phyloP scores from a whole-genome alignment of 225 moss, liverwort and hornwort species.

The Asterella californica region DNA sequence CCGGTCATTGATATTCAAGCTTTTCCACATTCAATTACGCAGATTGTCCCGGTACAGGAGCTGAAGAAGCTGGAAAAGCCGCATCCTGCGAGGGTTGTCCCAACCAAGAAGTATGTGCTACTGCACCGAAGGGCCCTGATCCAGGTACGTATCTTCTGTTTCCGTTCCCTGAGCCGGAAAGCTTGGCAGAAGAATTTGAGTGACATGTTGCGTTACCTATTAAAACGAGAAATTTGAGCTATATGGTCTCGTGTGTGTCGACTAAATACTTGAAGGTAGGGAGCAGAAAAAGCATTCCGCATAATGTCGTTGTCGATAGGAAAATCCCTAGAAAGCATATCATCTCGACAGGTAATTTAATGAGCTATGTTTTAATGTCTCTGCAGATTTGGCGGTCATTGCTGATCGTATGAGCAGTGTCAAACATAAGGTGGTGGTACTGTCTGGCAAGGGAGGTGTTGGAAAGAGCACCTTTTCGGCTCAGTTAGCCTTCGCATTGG shows the following conservation, averaged over 20 bases:
- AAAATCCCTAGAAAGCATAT: no score
- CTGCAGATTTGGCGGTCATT: conserved; percentile 71
- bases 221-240: no score
- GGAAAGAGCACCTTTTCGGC: conserved; percentile 97
- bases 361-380: not conserved
- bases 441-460: conserved; percentile 95
- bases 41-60: conserved; percentile 96
- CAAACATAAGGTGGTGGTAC: conserved; percentile 83
- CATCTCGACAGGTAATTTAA: not conserved
- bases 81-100: conserved; percentile 91
- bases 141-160: conserved; percentile 49
- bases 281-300: not conserved
- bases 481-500: conserved; percentile 82
- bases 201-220: not conserved
- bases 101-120: conserved; percentile 85
- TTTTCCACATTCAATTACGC: conserved; percentile 3
- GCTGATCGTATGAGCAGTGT: conserved; percentile 85
- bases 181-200: not conserved
- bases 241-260: no score
- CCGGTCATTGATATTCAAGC: not conserved
- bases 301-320: no score
- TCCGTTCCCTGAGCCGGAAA: not conserved
- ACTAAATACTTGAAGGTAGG: not conserved
- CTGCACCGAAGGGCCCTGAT: conserved; percentile 93
- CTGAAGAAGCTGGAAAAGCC: conserved; percentile 88